Base-by-base conservation (phyloP, 352 stramenopile genomes). In the Globisporangium viniferum region DNA sequence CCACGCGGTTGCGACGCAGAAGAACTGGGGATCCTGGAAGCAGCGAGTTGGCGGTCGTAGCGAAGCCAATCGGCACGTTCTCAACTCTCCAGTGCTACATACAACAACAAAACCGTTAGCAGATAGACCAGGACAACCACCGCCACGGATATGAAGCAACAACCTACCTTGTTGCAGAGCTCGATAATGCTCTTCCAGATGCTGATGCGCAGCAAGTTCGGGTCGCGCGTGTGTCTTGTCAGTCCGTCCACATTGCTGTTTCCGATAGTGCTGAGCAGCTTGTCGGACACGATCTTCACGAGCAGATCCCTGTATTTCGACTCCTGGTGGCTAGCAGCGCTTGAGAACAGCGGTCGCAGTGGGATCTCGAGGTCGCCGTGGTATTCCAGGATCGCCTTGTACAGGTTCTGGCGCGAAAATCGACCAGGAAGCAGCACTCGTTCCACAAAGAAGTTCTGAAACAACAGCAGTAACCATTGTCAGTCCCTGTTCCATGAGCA, bases 61-160 rank as follows among this genome's bases (percentile, higher is more conserved):
- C 82, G 64, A 93, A 91, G 2, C 85, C 85, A 48, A 93, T 88
- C 1, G 81, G 81, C 12, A 86, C 84, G 29, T 87, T 88, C 66
- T 91, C 85, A 14, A 71, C 81, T 3, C 77, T 74, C 85, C 85
- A 93, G 65, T 90, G 78, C 70, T 75, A 27, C 54, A 35, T 35
- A 60, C 48, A 61, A 49, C 1, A 20, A 65, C 6, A 59, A 39
- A 39, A 10, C 33, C 33, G 8, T 39, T 39, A 39, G 33, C 33
- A 39, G 33, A 39, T 39, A 39, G 5, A 39, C 33, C 33, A 39
- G 33, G 33, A 39, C 33, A 39, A 39, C 33, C 33, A 39, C 33
- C 33, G 9, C 7, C 33, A 39, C 33, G 7, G 33, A 39, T 39
- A 39, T 39, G 33, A 39, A 39, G 33, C 0, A 39, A 39, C 33